Percentiles rank a stretch among this genome's conserved stretches.
phyloP scores from a whole-genome alignment of 2,329 filamentous ascomycete species.

The Ophiostoma piceae region DNA sequence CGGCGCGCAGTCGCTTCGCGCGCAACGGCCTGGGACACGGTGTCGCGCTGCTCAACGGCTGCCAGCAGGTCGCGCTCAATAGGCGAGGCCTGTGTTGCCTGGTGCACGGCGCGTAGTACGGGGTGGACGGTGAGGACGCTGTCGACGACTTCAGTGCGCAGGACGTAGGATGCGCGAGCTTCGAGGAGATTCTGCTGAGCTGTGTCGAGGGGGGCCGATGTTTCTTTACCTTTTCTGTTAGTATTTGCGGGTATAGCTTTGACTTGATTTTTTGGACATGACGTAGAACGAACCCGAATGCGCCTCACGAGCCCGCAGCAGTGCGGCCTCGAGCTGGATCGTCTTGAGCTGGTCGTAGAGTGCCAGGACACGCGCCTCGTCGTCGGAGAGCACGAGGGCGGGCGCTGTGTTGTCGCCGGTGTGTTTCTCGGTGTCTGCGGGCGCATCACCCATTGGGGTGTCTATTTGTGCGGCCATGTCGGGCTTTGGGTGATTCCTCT shows the following conservation, averaged over 20 bases:
- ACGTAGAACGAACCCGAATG: slow-evolving; percentile 29
- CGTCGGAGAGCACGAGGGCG: slow-evolving; percentile 54
- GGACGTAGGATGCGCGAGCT: slow-evolving; percentile 62
- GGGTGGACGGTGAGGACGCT: slow-evolving; percentile 68
- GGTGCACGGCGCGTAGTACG: slow-evolving; percentile 70
- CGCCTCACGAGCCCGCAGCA: slow-evolving; percentile 51
- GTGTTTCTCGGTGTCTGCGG: not conserved
- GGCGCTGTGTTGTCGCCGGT: slow-evolving; percentile 16
- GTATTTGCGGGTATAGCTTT: not conserved
- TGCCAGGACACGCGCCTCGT: slow-evolving; percentile 61
- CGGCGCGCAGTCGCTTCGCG: slow-evolving; percentile 52
- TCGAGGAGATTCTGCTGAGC: slow-evolving; percentile 64
- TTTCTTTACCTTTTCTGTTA: not conserved
- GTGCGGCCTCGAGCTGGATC: slow-evolving; percentile 64
- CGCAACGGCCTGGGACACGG: slow-evolving; percentile 58
- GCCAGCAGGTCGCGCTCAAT: slow-evolving; percentile 65
- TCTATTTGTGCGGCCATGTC: slow-evolving; percentile 21
- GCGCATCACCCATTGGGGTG: slow-evolving; percentile 24
- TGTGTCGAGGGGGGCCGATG: slow-evolving; percentile 34
- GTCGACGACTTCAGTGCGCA: slow-evolving; percentile 64
- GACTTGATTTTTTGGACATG: not conserved
- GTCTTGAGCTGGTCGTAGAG: slow-evolving; percentile 68
- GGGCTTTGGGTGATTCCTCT: not conserved
- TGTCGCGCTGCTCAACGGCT: slow-evolving; percentile 62
- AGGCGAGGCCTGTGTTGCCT: slow-evolving; percentile 56